Evolutionary conservation across 805 yeast genomes (phyloP).

Genomic region (Teunomyces tritomae): DNA sequence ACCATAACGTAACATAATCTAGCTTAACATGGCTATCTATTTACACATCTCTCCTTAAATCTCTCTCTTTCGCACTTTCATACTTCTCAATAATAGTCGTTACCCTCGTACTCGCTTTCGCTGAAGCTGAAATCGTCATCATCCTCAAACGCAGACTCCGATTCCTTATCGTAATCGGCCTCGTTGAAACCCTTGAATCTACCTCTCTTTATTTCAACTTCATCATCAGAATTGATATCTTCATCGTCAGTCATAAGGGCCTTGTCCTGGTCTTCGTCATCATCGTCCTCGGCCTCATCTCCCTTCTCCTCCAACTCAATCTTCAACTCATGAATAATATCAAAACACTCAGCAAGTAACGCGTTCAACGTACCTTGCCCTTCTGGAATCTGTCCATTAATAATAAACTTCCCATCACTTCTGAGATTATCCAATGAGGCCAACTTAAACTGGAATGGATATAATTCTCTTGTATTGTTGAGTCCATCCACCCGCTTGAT

Average conservation of each 20-base stretch:
- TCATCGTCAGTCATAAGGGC: constrained; percentile 8
- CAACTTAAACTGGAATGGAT: constrained; percentile 93
- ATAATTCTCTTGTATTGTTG: constrained; percentile 80
- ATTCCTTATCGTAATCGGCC: constrained; percentile 44
- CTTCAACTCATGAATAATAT: constrained; percentile 85
- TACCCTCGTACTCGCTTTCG: constrained; percentile 38
- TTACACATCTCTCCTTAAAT: not conserved
- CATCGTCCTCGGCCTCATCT: constrained; percentile 19
- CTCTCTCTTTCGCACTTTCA: not conserved
- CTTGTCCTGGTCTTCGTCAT: not conserved
- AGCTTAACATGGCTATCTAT: not conserved
- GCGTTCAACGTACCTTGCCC: constrained; percentile 97
- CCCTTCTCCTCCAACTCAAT: constrained; percentile 74
- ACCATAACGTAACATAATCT: not conserved
- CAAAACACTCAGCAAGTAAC: constrained; percentile 89
- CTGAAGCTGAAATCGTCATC: constrained; percentile 17
- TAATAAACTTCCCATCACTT: constrained; percentile 87
- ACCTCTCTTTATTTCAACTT: constrained; percentile 43
- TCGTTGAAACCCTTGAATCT: constrained; percentile 43
- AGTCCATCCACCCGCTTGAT: constrained; percentile 92
- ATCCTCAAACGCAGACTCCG: constrained; percentile 32
- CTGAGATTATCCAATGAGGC: constrained; percentile 86
- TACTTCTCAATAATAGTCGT: constrained; percentile 37
- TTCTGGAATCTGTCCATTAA: constrained; percentile 88
- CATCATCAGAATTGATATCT: constrained; percentile 39